phyloP scores from a whole-genome alignment of 2,329 filamentous ascomycete species.

The Ceratocystis alfenasii region DNA sequence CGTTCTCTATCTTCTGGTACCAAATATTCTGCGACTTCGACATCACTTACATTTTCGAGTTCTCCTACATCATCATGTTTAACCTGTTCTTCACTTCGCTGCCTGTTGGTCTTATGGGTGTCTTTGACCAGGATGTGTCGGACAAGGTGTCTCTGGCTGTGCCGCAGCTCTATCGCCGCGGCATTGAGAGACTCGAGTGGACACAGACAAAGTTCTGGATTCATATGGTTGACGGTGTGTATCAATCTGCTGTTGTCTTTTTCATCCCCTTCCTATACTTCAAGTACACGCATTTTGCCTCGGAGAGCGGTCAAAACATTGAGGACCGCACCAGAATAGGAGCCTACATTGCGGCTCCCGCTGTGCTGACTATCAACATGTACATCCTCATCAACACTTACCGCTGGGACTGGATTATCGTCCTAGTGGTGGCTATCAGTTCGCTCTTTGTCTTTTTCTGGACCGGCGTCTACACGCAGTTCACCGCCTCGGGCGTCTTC shows the following conservation, averaged over 20 bases:
- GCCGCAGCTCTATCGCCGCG: conserved; percentile 85
- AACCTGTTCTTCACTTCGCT: conserved; percentile 95
- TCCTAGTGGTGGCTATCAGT: conserved; percentile 70
- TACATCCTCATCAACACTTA: conserved; percentile 96
- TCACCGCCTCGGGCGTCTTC: conserved; percentile 43
- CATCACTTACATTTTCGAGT: conserved; percentile 93
- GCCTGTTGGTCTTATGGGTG: conserved; percentile 88
- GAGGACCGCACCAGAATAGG: conserved; percentile 75
- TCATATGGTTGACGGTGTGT: conserved; percentile 90
- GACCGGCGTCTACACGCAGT: conserved; percentile 69
- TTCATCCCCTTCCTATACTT: conserved; percentile 79
- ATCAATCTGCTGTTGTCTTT: conserved; percentile 88
- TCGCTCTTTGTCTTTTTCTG: conserved; percentile 85
- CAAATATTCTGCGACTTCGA: conserved; percentile 94
- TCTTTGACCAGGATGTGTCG: conserved; percentile 92
- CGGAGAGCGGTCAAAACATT: conserved; percentile 60
- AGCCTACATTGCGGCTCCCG: conserved; percentile 71
- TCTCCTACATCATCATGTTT: conserved; percentile 93
- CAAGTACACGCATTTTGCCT: conserved; percentile 52
- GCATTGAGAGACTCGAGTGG: conserved; percentile 95
- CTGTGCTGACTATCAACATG: conserved; percentile 78
- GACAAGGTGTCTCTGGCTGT: conserved; percentile 89
- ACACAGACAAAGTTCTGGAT: conserved; percentile 92
- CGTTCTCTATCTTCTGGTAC: conserved; percentile 93
- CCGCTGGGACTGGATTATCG: conserved; percentile 94